phyloP scores from a whole-genome alignment of 2,329 filamentous ascomycete genomes.

The Pseudocercospora crystallina region DNA sequence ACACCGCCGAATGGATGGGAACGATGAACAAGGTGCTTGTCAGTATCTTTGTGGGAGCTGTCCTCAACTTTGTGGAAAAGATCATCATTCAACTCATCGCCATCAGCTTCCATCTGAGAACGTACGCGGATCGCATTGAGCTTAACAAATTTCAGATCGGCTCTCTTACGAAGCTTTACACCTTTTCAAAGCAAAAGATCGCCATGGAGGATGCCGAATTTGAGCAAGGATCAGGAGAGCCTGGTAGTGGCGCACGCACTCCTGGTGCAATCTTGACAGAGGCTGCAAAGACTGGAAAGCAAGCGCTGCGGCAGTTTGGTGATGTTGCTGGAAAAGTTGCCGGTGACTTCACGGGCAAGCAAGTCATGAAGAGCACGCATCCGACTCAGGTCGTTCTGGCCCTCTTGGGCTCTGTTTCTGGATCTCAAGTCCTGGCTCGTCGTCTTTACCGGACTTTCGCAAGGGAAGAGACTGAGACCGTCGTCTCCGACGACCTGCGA shows the following conservation, averaged over 20 bases:
- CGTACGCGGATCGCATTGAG: constrained; percentile 86
- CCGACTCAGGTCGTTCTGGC: constrained; percentile 82
- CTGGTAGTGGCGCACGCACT: constrained; percentile 65
- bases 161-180: constrained; percentile 63
- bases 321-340: constrained; percentile 83
- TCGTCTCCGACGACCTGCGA: constrained; percentile 74
- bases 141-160: constrained; percentile 88
- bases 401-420: constrained; percentile 68
- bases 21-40: constrained; percentile 84
- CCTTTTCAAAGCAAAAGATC: constrained; percentile 64
- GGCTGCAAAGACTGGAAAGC: constrained; percentile 71
- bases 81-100: constrained; percentile 93
- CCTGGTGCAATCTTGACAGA: constrained; percentile 70
- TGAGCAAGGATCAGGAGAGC: constrained; percentile 51
- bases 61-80: constrained; percentile 86
- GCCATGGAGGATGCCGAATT: constrained; percentile 74
- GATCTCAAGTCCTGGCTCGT: constrained; percentile 80
- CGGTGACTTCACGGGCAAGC: constrained; percentile 83
- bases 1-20: constrained; percentile 66
- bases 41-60: constrained; percentile 73
- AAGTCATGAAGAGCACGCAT: constrained; percentile 67
- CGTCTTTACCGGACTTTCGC: constrained; percentile 85
- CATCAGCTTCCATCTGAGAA: constrained; percentile 86
- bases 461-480: constrained; percentile 70
- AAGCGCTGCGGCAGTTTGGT: constrained; percentile 75